phyloP scores from a whole-genome alignment of 1,139 yeast species.

The Blastobotrys persicus region DNA sequence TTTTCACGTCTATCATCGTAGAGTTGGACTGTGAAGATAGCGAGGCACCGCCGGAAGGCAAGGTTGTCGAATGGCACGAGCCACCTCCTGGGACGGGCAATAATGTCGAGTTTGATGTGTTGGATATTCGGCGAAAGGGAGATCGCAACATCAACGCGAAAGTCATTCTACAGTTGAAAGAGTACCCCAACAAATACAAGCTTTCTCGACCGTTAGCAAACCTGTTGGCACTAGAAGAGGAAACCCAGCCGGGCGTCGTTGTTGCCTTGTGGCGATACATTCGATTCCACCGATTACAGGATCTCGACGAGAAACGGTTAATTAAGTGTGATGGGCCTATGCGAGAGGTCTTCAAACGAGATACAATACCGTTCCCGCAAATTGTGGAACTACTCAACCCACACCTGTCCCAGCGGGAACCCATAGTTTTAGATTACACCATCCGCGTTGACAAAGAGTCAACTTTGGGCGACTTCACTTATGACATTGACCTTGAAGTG shows the following conservation, averaged over 20 bases:
- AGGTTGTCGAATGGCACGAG: constrained; percentile 68
- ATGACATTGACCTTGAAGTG: constrained; percentile 68
- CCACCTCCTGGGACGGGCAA: constrained; percentile 29
- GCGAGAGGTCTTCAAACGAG: constrained; percentile 46
- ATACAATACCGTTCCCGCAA: constrained; percentile 60
- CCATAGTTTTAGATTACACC: constrained; percentile 71
- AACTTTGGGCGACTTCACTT: constrained; percentile 75
- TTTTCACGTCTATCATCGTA: constrained; percentile 78
- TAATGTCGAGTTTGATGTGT: constrained; percentile 70
- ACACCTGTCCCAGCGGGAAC: constrained; percentile 68
- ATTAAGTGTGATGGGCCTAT: constrained; percentile 71
- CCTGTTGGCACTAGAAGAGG: constrained; percentile 71
- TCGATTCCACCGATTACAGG: constrained; percentile 66
- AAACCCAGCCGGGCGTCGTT: constrained; percentile 83
- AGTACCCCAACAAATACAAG: constrained; percentile 61
- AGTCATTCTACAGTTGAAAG: constrained; percentile 78
- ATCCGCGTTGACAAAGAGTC: constrained; percentile 72
- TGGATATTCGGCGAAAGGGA: constrained; percentile 83
- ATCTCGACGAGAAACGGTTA: constrained; percentile 51
- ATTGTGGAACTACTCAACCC: constrained; percentile 67
- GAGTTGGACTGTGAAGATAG: constrained; percentile 51
- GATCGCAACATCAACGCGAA: constrained; percentile 61
- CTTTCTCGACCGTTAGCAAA: constrained; percentile 64
- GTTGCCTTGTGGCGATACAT: constrained; percentile 87
- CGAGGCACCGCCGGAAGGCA: constrained; percentile 39